These are phyloP conservation scores for Hyaloperonospora brassicae DNA, from an alignment of 352 stramenopile genomes.

Conservation along the genomic window DNA sequence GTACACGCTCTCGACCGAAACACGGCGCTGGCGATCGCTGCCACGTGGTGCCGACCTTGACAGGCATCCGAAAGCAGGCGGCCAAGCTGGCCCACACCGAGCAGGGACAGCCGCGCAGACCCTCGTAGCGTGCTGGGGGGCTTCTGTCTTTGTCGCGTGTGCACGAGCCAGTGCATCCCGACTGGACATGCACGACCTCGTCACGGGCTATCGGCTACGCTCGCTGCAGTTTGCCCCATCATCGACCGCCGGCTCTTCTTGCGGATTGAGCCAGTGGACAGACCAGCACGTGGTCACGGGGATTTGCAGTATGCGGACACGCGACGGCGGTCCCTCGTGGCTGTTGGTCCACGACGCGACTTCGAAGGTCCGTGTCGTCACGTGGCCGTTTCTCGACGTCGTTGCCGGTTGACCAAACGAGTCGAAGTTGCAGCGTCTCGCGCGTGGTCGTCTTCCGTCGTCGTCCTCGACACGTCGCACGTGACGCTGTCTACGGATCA, in stretches of 20 bases:
- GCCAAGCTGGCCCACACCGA: conserved; percentile 8
- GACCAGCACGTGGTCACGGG: conserved; percentile 30
- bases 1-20: conserved; percentile 8
- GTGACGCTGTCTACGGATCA: too few relatives aligned
- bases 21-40: conserved; percentile 23
- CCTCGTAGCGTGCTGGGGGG: conserved; percentile 43
- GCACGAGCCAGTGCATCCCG: conserved; percentile 25
- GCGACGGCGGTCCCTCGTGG: not conserved
- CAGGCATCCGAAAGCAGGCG: conserved; percentile 23
- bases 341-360: conserved; percentile 44
- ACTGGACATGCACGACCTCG: conserved; percentile 45
- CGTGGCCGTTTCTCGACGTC: conserved; percentile 43
- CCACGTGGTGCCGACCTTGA: conserved; percentile 23
- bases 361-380: conserved; percentile 25
- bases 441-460: not conserved
- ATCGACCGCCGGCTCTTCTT: not conserved
- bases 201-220: conserved; percentile 35
- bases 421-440: too few relatives aligned
- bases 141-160: conserved; percentile 35
- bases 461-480: not conserved
- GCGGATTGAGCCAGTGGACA: conserved; percentile 14
- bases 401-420: not conserved
- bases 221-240: conserved; percentile 27
- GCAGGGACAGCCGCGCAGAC: conserved; percentile 33
- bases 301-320: conserved; percentile 13